A percentile compares a stretch with the other conserved stretches of the same genome.
phyloP scores from a whole-genome alignment of 208 protist species.

The Trypanosoma mega region DNA sequence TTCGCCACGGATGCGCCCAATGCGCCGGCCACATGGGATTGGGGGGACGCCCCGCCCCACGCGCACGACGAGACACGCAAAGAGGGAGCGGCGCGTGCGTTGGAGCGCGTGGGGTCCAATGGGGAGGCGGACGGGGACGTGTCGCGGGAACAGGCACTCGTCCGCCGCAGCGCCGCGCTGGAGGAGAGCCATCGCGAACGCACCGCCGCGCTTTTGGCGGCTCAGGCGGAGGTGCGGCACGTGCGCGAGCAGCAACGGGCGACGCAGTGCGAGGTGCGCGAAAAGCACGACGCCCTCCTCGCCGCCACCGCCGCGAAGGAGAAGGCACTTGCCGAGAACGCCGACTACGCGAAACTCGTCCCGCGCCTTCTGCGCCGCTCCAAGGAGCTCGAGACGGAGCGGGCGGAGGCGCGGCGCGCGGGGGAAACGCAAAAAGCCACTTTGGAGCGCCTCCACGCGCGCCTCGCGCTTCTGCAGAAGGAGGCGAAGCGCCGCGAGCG shows the following conservation, averaged over 20 bases:
- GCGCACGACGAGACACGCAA: too few species aligned
- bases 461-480: constrained; percentile 10
- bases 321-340: constrained; percentile 33
- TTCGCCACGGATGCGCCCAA: background rate
- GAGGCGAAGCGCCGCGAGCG: constrained; percentile 5
- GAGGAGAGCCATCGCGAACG: constrained; percentile 27
- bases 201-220: constrained; percentile 11
- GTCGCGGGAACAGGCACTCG: constrained; percentile 28
- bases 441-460: constrained; percentile 8
- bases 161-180: constrained; percentile 20
- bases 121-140: background rate
- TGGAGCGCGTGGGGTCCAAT: background rate
- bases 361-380: constrained; percentile 44
- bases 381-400: constrained; percentile 37
- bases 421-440: background rate
- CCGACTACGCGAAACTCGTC: constrained; percentile 41
- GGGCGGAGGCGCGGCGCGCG: constrained; percentile 3
- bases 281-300: constrained; percentile 29
- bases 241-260: constrained; percentile 21
- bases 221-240: constrained; percentile 14
- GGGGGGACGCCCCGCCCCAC: constrained; percentile 4
- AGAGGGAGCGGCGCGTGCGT: background rate
- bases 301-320: constrained; percentile 24
- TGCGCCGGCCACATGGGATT: constrained; percentile 1
- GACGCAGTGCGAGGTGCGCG: constrained; percentile 25